Evolutionary conservation across 257 asterid species (phyloP).

Genomic region (Solanum virginianum): DNA sequence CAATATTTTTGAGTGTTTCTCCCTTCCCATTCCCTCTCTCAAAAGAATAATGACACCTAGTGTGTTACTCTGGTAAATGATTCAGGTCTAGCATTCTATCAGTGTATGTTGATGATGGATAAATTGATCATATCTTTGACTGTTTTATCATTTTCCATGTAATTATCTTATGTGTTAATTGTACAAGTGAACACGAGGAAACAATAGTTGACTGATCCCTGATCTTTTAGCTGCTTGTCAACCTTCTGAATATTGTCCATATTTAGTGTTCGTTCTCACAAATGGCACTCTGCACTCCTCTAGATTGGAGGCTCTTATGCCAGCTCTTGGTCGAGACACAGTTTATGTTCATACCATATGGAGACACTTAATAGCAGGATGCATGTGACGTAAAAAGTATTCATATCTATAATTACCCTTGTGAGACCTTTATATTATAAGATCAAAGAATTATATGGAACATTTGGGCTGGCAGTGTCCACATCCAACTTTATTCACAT

Average conservation of each 20-base stretch:
- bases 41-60: neutral
- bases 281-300: neutral
- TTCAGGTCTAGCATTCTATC: neutral
- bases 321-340: neutral
- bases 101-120: neutral
- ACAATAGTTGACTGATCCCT: neutral
- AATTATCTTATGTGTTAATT: neutral
- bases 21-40: neutral
- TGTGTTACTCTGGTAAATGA: neutral
- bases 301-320: neutral
- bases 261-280: neutral
- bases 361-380: neutral
- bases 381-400: neutral
- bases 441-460: neutral
- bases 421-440: neutral
- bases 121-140: neutral
- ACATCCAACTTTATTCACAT: neutral
- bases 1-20: neutral
- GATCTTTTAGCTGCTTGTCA: neutral
- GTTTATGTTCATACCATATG: neutral
- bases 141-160: neutral
- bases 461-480: neutral
- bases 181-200: neutral
- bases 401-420: neutral
- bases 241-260: neutral